Conservation (phyloP, 2,329 filamentous ascomycete species). For the Fusarium sacchari region DNA sequence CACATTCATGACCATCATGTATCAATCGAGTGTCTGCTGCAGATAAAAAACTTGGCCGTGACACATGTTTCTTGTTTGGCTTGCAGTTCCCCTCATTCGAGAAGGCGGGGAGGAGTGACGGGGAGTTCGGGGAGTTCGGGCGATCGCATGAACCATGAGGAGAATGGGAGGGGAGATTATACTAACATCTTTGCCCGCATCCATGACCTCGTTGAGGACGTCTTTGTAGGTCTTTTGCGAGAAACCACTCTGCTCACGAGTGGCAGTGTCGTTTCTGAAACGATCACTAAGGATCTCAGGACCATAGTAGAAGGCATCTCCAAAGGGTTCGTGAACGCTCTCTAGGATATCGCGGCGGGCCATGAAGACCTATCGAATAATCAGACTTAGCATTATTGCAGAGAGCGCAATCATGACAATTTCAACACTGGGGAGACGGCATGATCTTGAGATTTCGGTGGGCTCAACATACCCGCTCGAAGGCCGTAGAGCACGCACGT, state of each 20-base stretch:
- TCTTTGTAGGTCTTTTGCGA: slow-evolving; percentile 76
- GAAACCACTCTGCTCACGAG: slow-evolving; percentile 71
- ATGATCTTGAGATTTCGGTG: background rate
- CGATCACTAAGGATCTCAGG: slow-evolving; percentile 85
- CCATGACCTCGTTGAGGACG: slow-evolving; percentile 80
- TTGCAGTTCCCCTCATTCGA: slow-evolving; percentile 19
- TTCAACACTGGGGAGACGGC: background rate
- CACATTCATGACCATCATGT: background rate
- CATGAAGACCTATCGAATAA: slow-evolving; percentile 83
- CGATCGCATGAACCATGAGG: slow-evolving; percentile 21
- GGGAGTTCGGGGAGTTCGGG: slow-evolving; percentile 34
- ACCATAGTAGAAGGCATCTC: slow-evolving; percentile 95
- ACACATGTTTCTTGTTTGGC: slow-evolving; percentile 4
- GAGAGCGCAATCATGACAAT: background rate
- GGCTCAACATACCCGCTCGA: slow-evolving; percentile 79
- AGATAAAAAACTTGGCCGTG: slow-evolving; percentile 3
- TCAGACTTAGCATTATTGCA: slow-evolving; percentile 5
- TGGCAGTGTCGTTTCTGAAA: slow-evolving; percentile 74
- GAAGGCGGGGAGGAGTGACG: slow-evolving; percentile 22
- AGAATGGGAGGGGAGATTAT: slow-evolving; percentile 19
- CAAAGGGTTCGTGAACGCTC: slow-evolving; percentile 95
- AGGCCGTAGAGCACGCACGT: slow-evolving; percentile 93
- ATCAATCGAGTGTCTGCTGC: background rate
- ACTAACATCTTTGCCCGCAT: slow-evolving; percentile 77
- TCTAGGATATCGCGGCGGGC: slow-evolving; percentile 83